Conservation (phyloP, 371 early-diverging fungal genomes). For the Apophysomyces trapeziformis region DNA sequence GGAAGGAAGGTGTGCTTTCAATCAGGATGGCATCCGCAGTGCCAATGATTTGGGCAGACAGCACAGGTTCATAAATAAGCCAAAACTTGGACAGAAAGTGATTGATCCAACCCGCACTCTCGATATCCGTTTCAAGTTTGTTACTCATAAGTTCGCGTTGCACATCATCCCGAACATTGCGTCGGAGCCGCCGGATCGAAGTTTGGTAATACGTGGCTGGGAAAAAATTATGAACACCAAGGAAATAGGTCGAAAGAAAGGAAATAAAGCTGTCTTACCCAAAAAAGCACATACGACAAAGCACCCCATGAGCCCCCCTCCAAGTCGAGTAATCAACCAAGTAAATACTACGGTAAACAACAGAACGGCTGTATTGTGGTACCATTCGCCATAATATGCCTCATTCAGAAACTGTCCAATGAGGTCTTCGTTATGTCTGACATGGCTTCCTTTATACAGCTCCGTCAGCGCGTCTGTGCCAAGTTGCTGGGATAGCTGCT, state of each 20-base stretch:
- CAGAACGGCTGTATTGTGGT: conserved; percentile 41
- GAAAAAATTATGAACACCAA: conserved; percentile 8
- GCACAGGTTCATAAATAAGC: conserved; percentile 93
- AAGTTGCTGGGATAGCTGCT: conserved; percentile 20
- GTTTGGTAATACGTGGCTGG: conserved; percentile 78
- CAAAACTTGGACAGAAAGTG: conserved; percentile 86
- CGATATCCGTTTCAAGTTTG: conserved; percentile 66
- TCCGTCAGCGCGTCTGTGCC: conserved; percentile 32
- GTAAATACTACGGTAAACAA: conserved; percentile 44
- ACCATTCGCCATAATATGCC: conserved; percentile 54
- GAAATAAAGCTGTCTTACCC: conserved; percentile 21
- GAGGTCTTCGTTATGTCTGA: conserved; percentile 33
- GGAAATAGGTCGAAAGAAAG: conserved; percentile 10
- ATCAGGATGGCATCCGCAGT: conserved; percentile 79
- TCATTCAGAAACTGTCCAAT: conserved; percentile 43
- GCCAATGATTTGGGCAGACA: conserved; percentile 82
- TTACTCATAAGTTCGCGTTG: conserved; percentile 63
- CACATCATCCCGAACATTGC: conserved; percentile 75
- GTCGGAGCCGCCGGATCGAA: conserved; percentile 73
- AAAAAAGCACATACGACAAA: conserved; percentile 51
- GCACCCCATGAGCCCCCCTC: conserved; percentile 45
- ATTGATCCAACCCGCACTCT: conserved; percentile 98
- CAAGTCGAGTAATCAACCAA: conserved; percentile 38
- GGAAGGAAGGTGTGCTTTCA: conserved; percentile 87
- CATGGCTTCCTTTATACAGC: conserved; percentile 29